These are phyloP conservation scores for Kodamaea restingae DNA, from an alignment of 805 yeast species.

Conservation along the genomic window DNA sequence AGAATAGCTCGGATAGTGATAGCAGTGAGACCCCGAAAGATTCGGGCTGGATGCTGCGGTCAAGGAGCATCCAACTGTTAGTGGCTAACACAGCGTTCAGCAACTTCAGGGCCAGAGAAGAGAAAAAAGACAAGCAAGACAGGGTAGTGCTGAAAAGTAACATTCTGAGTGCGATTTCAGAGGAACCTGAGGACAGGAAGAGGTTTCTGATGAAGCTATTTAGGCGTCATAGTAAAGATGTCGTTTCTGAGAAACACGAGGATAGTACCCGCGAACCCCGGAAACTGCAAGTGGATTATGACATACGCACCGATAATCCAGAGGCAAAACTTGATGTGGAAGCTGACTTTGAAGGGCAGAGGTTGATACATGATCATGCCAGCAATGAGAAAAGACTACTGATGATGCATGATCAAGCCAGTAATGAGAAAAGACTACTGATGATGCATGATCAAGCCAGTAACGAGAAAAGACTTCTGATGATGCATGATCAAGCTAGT, in stretches of 20 bases:
- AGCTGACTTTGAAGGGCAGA: not conserved
- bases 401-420: too few relatives aligned
- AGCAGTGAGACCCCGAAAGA: constrained; percentile 11
- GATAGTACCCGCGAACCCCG: not conserved
- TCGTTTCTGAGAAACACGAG: not conserved
- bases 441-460: too few relatives aligned
- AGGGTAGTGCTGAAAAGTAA: not conserved
- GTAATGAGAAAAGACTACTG: too few relatives aligned
- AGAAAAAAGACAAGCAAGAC: constrained; percentile 7
- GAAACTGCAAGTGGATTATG: not conserved
- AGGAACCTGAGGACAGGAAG: constrained; percentile 2
- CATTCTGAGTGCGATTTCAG: not conserved
- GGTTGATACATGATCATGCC: not conserved
- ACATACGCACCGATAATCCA: too few relatives aligned
- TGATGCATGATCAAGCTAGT: too few relatives aligned
- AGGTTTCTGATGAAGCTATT: constrained; percentile 3
- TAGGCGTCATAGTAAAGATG: not conserved
- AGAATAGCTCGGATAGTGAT: not conserved
- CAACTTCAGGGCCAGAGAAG: constrained; percentile 23
- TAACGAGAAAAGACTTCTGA: too few relatives aligned
- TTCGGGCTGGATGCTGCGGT: constrained; percentile 13
- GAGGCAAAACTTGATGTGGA: not conserved
- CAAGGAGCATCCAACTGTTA: constrained; percentile 20
- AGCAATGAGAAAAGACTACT: too few relatives aligned
- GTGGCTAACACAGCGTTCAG: constrained; percentile 36